Evolutionary conservation across 2,329 filamentous ascomycete genomes (phyloP).

Genomic region (Myriosclerotinia duriaeana): DNA sequence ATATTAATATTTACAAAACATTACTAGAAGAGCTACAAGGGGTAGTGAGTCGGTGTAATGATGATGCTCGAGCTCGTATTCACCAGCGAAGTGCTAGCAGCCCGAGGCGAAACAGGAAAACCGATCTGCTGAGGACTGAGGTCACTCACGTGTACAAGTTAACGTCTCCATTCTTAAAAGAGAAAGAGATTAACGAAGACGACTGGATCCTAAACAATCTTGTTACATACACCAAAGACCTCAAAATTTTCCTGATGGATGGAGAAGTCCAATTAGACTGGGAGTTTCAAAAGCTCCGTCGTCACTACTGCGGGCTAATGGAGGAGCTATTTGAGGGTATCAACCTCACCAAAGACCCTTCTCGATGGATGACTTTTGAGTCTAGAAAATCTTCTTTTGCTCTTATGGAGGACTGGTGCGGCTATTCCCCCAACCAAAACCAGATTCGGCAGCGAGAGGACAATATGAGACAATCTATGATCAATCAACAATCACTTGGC

Average conservation of each 20-base stretch:
- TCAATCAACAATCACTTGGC: conserved; percentile 71
- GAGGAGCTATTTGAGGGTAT: conserved; percentile 92
- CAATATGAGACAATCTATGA: conserved; percentile 79
- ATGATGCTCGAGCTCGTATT: conserved; percentile 81
- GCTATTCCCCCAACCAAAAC: conserved; percentile 86
- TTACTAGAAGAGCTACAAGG: conserved; percentile 87
- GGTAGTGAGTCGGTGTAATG: conserved; percentile 80
- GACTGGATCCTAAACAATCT: conserved; percentile 90
- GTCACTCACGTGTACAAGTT: conserved; percentile 96
- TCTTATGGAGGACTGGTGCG: conserved; percentile 99
- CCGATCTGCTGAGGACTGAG: conserved; percentile 85
- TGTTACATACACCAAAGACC: conserved; percentile 83
- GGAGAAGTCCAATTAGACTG: conserved; percentile 92
- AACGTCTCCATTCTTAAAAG: conserved; percentile 83
- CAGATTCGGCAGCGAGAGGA: conserved; percentile 82
- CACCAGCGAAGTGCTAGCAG: conserved; percentile 85
- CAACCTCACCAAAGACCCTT: conserved; percentile 78
- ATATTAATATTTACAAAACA: conserved; percentile 87
- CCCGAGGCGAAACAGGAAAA: conserved; percentile 76
- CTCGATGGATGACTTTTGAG: conserved; percentile 96
- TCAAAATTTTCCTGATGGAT: conserved; percentile 93
- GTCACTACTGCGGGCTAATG: conserved; percentile 91
- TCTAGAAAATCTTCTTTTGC: conserved; percentile 92
- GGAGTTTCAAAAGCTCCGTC: conserved; percentile 87
- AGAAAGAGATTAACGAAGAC: conserved; percentile 75